Base-by-base conservation (phyloP, 1,284 basidiomycete genomes). In the Malassezia japonica region DNA sequence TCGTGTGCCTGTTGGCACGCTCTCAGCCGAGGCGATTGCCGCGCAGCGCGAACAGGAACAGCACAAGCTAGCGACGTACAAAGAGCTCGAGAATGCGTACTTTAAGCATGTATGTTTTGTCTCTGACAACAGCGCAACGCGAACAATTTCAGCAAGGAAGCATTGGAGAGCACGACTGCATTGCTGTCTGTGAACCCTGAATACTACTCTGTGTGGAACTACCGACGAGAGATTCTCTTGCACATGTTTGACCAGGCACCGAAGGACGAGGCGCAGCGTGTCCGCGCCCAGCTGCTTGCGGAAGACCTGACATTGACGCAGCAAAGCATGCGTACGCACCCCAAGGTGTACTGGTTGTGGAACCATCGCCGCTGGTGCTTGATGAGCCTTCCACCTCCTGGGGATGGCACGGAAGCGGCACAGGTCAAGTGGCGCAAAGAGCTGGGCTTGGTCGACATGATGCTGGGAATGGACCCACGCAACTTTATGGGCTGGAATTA, bases 271-370 rank as follows among this genome's bases (percentile, higher is more conserved):
- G 12, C 20, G 9, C 4, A 15, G 18, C 27, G 9, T 13, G 8
- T 34, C 12, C 36, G 44, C 21, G 35, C 16, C 20, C 31, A 24
- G 21, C 38, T 64, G 24, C 40, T 72, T 16, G 50, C 62, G 18
- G 59, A 54, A n/a, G 70, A 72, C 35, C 48, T 72, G n/a, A 45
- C 45, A 18, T 38, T 72, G 20, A 68, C 69, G 7, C 60, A 61
- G 33, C 59, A 64, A 35, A 66, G 62, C n/a, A 55, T 72, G 21
- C 45, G 62, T 10, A 56, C 62, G 4, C 65, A 70, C 53, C 70
- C 70, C 3, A 72, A 72, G 37, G 70, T 72, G 9, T 72, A 72
- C 43, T 72, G 70, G 70, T 64, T 72, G 28, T 72, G 70, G 70
- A 71, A 69, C 50, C 70, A 72, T 48, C 53, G 70, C 12, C 63